A percentile compares a stretch with the other conserved stretches of the same genome.
phyloP scores from a whole-genome alignment of 192 early-diverging fungal genomes.

The Linnemannia zychae region DNA sequence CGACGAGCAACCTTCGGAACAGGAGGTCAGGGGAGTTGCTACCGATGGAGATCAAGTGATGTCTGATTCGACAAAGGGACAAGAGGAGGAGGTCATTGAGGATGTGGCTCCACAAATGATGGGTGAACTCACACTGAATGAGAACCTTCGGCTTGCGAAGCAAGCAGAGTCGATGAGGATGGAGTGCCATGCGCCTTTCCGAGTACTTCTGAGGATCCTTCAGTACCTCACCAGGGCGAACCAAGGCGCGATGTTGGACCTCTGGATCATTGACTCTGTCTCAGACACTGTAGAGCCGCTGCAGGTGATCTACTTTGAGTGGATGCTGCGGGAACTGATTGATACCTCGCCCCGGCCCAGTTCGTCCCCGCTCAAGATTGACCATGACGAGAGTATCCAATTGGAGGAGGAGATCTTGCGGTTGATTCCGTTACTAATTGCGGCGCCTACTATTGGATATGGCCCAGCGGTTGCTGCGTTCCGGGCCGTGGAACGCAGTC shows the following conservation, averaged over 20 bases:
- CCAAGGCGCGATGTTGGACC: conserved; percentile 33
- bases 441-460: conserved; percentile 26
- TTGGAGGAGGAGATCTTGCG: conserved; percentile 37
- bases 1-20: background rate
- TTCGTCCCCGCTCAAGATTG: background rate
- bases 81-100: background rate
- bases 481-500: background rate
- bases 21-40: background rate
- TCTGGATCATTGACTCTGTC: conserved; percentile 48
- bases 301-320: conserved; percentile 44
- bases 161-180: conserved; percentile 21
- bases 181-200: conserved; percentile 40
- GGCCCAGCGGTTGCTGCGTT: conserved; percentile 15
- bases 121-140: background rate
- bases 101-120: background rate
- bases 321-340: conserved; percentile 23
- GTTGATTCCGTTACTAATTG: conserved; percentile 18
- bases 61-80: background rate
- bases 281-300: conserved; percentile 29
- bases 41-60: background rate
- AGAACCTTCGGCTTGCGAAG: conserved; percentile 30
- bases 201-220: conserved; percentile 37
- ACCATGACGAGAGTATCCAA: background rate
- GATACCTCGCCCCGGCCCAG: background rate
- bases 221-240: conserved; percentile 39